Evolutionary conservation across 2,329 filamentous ascomycete genomes (phyloP), one percentile per base, ranked within the genome.

Genomic region (Septoria linicola): DNA sequence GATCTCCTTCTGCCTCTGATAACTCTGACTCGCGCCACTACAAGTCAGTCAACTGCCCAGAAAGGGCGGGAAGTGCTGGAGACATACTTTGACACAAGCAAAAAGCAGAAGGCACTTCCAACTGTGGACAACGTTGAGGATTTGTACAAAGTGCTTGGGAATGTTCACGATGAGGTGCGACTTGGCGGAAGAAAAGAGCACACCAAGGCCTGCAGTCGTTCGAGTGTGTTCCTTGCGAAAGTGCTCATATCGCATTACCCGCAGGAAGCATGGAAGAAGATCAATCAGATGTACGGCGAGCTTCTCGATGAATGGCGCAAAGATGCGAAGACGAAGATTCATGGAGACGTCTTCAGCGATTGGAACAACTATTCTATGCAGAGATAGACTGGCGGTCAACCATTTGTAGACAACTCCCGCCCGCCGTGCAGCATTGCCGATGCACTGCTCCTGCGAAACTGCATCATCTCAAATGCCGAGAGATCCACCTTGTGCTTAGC

Each of bases 1-100:
- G 76, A 82, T 31, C 71, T 93, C 7, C 73, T 96, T 4, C 68
- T 91, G 6, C 90, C 92, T 0, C 76, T 96, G 0, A 76, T 95
- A n/a, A 75, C 79, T 37, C 80, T 93, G 35, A 82, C 88, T 39
- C 83, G 89, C 50, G 85, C 80, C n/a, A 93, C 88, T 0, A 82
- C 79, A 31, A 85, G 84, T 54, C 89, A 89, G 70, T 80, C 88
- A 46, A 80, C 96, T 3, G 80, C 85, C 1, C 82, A 84, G 49
- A 89, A 88, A 65, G 85, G 87, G 0, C 80, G 80, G 56, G 80
- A 80, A n/a, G 80, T 92, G 27, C 77, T 97, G 34, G 79, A 83
- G 54, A 78, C 82, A 51, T 89, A 88, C 66, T 84, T 85, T 49
- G 86, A 85, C 66, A 75, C 81, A 58, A 87, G 73, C 62, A 74